These are phyloP conservation scores for Coniferiporia sulphurascens DNA, from an alignment of 1,284 basidiomycete genomes.

Conservation along the genomic window DNA sequence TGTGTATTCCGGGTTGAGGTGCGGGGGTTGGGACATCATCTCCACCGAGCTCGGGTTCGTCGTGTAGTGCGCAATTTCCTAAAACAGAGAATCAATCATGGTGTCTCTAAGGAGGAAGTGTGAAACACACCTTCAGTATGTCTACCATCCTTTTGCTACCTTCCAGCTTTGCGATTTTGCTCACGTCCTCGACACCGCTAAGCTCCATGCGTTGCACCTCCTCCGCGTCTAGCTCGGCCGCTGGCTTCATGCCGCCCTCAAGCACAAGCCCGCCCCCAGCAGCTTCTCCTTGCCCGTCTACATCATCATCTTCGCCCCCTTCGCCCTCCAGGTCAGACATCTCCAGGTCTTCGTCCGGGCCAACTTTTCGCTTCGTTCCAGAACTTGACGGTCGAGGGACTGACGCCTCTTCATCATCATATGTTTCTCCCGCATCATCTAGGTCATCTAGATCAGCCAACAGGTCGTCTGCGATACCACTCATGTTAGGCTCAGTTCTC, in stretches of 20 bases:
- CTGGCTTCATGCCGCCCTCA: slow-evolving; percentile 86
- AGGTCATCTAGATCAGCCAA: slow-evolving; percentile 82
- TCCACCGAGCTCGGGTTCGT: slow-evolving; percentile 72
- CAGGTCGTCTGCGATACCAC: slow-evolving; percentile 80
- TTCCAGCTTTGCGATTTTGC: slow-evolving; percentile 85
- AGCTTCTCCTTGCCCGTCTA: slow-evolving; percentile 34
- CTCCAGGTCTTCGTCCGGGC: slow-evolving; percentile 45
- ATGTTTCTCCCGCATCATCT: slow-evolving; percentile 55
- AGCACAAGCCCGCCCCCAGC: slow-evolving; percentile 61
- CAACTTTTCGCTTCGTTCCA: slow-evolving; percentile 58
- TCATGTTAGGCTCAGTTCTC: slow-evolving; percentile 40
- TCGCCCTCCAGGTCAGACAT: slow-evolving; percentile 46
- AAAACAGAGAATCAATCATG: neutral
- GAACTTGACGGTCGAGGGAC: slow-evolving; percentile 25
- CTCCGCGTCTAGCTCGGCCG: slow-evolving; percentile 89
- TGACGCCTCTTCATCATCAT: slow-evolving; percentile 47
- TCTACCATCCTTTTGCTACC: slow-evolving; percentile 82
- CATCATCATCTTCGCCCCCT: slow-evolving; percentile 36
- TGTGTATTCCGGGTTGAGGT: slow-evolving; percentile 93
- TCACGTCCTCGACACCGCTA: slow-evolving; percentile 75
- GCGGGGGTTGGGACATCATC: slow-evolving; percentile 73
- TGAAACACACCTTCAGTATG: slow-evolving; percentile 60
- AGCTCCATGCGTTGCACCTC: slow-evolving; percentile 93
- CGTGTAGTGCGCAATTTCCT: slow-evolving; percentile 90
- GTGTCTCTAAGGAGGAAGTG: neutral